Percentiles rank a stretch among this genome's conserved stretches.
phyloP scores from a whole-genome alignment of 805 yeast genomes.

The Schwanniomyces polymorphus region DNA sequence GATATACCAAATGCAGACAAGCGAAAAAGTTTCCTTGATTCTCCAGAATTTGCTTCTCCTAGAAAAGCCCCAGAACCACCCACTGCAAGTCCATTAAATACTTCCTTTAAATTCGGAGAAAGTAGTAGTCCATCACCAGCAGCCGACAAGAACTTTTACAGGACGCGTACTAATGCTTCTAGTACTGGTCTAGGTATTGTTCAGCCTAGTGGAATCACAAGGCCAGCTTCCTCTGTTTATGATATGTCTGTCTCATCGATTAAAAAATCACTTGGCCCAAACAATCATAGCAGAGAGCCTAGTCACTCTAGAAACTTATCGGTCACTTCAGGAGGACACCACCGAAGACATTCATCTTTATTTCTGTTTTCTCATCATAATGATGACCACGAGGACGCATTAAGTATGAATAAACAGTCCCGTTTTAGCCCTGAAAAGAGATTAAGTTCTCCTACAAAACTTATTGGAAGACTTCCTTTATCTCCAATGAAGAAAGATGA shows the following conservation, averaged over 20 bases:
- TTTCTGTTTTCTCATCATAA: constrained; percentile 46
- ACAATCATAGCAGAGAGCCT: constrained; percentile 42
- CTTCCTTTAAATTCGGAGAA: constrained; percentile 33
- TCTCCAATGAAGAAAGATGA: constrained; percentile 2
- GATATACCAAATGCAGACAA: constrained; percentile 20
- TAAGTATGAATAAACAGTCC: background rate
- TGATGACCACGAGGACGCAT: constrained; percentile 11
- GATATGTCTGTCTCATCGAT: constrained; percentile 15
- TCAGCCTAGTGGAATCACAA: constrained; percentile 15
- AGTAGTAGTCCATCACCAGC: constrained; percentile 11
- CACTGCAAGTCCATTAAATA: constrained; percentile 29
- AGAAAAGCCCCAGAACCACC: constrained; percentile 76
- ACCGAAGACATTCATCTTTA: constrained; percentile 62
- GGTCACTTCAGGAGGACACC: constrained; percentile 25
- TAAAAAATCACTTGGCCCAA: constrained; percentile 22
- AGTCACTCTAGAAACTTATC: constrained; percentile 41
- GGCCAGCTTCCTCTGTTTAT: constrained; percentile 56
- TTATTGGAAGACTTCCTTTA: constrained; percentile 11
- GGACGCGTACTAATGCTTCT: constrained; percentile 24
- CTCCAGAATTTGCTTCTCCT: constrained; percentile 56
- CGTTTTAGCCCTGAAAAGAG: background rate
- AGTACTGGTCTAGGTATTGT: constrained; percentile 15
- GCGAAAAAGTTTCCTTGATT: background rate
- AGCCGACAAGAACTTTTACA: constrained; percentile 10
- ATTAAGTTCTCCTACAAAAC: constrained; percentile 18